A percentile compares a stretch with the other conserved stretches of the same genome.
phyloP scores from a whole-genome alignment of 2,329 filamentous ascomycete species.

The Chaetomium globosum region DNA sequence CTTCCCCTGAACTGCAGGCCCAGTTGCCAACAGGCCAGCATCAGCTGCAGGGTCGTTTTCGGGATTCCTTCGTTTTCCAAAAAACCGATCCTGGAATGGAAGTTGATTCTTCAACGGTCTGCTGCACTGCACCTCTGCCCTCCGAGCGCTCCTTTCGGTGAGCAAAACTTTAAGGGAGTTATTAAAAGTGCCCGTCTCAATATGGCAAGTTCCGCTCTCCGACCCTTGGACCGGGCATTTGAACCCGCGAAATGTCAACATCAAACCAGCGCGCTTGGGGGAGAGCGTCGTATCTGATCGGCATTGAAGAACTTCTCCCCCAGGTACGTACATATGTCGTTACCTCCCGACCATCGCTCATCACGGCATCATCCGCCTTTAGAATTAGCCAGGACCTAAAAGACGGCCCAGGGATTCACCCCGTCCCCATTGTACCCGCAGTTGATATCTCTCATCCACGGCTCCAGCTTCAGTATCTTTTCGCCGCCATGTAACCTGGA shows the following conservation, averaged over 20 bases:
- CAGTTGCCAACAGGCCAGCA: background rate
- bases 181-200: background rate
- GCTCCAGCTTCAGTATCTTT: constrained; percentile 4
- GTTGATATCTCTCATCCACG: constrained; percentile 10
- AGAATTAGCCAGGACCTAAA: background rate
- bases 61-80: no score
- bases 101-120: background rate
- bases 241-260: no score
- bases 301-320: background rate
- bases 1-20: background rate
- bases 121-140: background rate
- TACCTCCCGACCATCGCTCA: background rate
- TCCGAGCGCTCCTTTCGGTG: no score
- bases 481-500: background rate
- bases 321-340: background rate
- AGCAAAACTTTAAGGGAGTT: background rate
- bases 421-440: background rate
- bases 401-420: background rate
- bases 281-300: no score
- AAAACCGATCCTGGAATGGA: background rate
- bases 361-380: background rate
- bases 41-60: no score
- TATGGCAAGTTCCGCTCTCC: background rate
- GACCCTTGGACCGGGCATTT: no score
- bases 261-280: no score